Percentiles rank a stretch among this genome's conserved stretches.
Evolutionary conservation across 2,329 filamentous ascomycete genomes (phyloP).

Genomic region (Aspergillus bombycis): DNA sequence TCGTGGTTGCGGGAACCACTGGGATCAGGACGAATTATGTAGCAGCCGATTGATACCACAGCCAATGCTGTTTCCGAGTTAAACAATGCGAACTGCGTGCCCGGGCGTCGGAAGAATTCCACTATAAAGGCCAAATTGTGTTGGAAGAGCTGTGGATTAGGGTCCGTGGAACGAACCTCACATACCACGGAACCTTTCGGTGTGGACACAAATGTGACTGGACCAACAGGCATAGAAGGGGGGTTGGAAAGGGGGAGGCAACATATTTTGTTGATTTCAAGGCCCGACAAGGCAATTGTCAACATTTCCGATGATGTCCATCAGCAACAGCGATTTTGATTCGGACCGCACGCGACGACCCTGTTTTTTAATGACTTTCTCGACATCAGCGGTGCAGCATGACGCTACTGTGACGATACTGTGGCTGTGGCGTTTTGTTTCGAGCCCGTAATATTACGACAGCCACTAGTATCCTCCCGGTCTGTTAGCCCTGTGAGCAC

Average conservation of each 20-base stretch:
- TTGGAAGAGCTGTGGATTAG: neutral
- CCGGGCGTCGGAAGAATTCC: neutral
- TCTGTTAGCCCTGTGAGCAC: neutral
- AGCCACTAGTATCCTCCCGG: neutral
- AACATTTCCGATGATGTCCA: constrained; percentile 3
- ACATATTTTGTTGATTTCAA: constrained; percentile 7
- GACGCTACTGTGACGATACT: constrained; percentile 1
- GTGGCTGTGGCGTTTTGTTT: neutral
- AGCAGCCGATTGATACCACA: neutral
- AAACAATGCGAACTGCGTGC: neutral
- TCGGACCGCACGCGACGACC: neutral
- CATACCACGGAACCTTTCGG: constrained; percentile 20
- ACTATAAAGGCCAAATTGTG: constrained; percentile 1
- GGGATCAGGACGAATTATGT: neutral
- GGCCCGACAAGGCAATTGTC: constrained; percentile 8
- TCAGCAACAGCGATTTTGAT: neutral
- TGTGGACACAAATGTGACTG: constrained; percentile 22
- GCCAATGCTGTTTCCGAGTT: neutral
- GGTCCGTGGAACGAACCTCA: constrained; percentile 7
- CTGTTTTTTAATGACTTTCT: neutral
- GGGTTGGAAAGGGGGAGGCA: constrained; percentile 18
- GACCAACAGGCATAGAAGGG: constrained; percentile 3
- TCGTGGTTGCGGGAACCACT: neutral
- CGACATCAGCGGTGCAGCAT: neutral
- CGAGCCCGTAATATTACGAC: neutral